phyloP scores from a whole-genome alignment of 805 yeast genomes.

The Candida broadrunensis region DNA sequence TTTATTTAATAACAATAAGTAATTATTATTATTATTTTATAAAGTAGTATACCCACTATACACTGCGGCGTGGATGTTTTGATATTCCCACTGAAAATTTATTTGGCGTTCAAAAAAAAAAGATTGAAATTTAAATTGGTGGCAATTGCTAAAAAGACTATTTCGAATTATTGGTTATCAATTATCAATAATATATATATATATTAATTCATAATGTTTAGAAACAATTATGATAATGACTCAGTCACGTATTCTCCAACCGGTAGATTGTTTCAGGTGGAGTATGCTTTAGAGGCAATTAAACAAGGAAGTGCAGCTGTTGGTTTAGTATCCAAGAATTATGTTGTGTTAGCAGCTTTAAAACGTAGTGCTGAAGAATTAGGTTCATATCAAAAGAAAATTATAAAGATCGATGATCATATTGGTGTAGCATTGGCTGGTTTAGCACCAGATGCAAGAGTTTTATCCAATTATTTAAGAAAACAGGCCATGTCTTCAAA shows the following conservation, averaged over 20 bases:
- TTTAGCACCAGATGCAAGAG: slow-evolving; percentile 96
- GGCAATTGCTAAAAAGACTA: background rate
- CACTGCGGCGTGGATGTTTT: slow-evolving; percentile 1
- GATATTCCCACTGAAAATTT: too few species aligned
- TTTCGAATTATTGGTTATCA: too few species aligned
- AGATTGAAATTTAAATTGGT: background rate
- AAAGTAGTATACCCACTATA: too few species aligned
- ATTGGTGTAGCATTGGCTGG: slow-evolving; percentile 96
- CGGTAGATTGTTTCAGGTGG: slow-evolving; percentile 85
- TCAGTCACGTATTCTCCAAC: slow-evolving; percentile 97
- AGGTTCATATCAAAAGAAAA: slow-evolving; percentile 94
- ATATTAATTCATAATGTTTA: slow-evolving; percentile 60
- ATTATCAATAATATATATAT: too few species aligned
- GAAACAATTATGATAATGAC: slow-evolving; percentile 98
- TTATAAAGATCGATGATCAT: slow-evolving; percentile 88
- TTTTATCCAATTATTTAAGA: slow-evolving; percentile 82
- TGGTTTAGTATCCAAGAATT: slow-evolving; percentile 80
- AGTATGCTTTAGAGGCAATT: slow-evolving; percentile 90
- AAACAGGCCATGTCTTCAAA: slow-evolving; percentile 88
- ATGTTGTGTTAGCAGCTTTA: slow-evolving; percentile 89
- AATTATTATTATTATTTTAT: too few species aligned
- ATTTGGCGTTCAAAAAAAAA: background rate
- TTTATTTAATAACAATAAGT: too few species aligned
- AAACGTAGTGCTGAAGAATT: slow-evolving; percentile 96
- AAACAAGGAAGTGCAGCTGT: slow-evolving; percentile 98